Evolutionary conservation across 2,329 filamentous ascomycete species (phyloP), one percentile per base, ranked within the genome.

Genomic region (Epichloe aotearoae): DNA sequence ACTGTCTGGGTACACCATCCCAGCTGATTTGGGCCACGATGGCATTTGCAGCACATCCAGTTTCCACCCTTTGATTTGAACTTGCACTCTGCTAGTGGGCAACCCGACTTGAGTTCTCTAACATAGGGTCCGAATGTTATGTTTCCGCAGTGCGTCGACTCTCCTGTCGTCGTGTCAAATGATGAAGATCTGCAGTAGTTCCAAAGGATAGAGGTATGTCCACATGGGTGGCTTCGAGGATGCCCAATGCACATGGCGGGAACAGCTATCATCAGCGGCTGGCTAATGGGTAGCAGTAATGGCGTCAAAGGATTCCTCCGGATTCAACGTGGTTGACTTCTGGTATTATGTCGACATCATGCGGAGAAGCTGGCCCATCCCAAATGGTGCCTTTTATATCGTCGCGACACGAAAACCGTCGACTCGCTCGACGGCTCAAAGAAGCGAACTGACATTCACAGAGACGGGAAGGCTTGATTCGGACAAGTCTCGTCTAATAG

Each of bases 31-130:
- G 74, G 72, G 0, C 73, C 73, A 39, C 73, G 66, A 3, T 69
- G 64, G 56, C 76, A 80, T 36, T 67, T 58, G 60, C 76, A 80
- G 55, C 76, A 80, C n/a, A 65, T 70, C 76, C 76, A 79, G 33
- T 62, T 68, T 17, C 73, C 70, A 39, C 69, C 73, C 37, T 75
- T 68, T 46, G 68, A 66, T 50, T 69, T 69, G 61, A 73, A 79
- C 55, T 72, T 66, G 59, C 76, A 80, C 57, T 74, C 71, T 53
- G 69, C 65, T 19, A 79, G 62, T 12, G 73, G 73, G 48, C 76
- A 79, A 40, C 67, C 66, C 2, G 64, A 55, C 38, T 64, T 70
- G 52, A 67, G 68, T 38, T 69, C 62, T 56, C 76, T 73, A 2
- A 39, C 11, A 36, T 69, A 66, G 1, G 65, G 63, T 6, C 70